Conservation (phyloP, 352 stramenopile genomes). For the Phytophthora macrochlamydospora region DNA sequence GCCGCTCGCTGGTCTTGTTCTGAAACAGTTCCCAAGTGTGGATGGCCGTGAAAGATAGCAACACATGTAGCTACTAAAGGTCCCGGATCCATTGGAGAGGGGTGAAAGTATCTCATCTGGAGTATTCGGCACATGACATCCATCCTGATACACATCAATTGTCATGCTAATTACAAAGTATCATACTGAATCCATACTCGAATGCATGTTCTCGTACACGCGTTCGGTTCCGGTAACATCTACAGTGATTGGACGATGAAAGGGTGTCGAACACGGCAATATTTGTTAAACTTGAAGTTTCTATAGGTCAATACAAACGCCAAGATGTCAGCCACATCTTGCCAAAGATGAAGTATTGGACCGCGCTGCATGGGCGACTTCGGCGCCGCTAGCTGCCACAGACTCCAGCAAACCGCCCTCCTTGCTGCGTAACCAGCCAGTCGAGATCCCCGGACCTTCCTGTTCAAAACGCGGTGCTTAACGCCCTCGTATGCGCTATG, state of each 20-base stretch:
- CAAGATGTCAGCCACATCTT: not conserved
- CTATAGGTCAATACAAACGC: not conserved
- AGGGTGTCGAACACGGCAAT: not conserved
- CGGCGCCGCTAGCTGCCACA: not conserved
- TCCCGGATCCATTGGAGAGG: too few relatives aligned
- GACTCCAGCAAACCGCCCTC: not conserved
- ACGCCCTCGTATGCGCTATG: not conserved
- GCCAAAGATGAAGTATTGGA: too few relatives aligned
- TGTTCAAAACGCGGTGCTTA: not conserved
- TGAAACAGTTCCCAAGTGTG: not conserved
- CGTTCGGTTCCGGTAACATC: too few relatives aligned
- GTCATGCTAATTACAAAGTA: too few relatives aligned
- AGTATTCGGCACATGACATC: not conserved
- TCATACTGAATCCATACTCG: too few relatives aligned
- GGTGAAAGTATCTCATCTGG: not conserved
- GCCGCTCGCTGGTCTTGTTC: not conserved
- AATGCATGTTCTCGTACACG: too few relatives aligned
- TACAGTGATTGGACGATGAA: not conserved
- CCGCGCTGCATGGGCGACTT: too few relatives aligned
- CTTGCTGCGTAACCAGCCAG: not conserved
- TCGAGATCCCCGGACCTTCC: not conserved
- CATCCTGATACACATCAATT: not conserved
- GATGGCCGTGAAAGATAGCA: not conserved
- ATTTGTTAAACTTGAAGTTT: not conserved
- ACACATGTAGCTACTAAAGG: not conserved